Conservation (phyloP, 306 rosid genomes). For the Medicago lupulina region DNA sequence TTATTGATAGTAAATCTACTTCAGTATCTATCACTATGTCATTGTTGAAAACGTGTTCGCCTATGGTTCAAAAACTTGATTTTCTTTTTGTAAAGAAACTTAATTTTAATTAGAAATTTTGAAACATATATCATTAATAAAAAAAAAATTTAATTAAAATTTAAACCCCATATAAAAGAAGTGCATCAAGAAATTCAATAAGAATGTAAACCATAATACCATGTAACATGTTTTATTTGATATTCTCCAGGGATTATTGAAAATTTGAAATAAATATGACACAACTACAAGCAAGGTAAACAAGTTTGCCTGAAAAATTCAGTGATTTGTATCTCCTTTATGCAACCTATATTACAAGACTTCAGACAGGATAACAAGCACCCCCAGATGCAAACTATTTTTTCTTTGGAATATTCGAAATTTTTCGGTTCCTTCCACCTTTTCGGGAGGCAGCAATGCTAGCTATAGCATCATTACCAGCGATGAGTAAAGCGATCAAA, state of each 20-base stretch:
- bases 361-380: conserved; percentile 22
- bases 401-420: conserved; percentile 2
- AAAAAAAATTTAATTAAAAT: too few relatives aligned
- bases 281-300: conserved; percentile 6
- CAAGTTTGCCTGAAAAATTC: neutral
- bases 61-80: too few relatives aligned
- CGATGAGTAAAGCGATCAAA: conserved; percentile 51
- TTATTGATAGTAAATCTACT: too few relatives aligned
- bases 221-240: too few relatives aligned
- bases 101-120: too few relatives aligned
- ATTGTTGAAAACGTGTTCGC: too few relatives aligned
- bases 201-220: neutral
- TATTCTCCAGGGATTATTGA: neutral
- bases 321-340: neutral
- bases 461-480: conserved; percentile 50
- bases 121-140: too few relatives aligned
- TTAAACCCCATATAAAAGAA: too few relatives aligned
- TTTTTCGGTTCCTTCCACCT: conserved; percentile 62
- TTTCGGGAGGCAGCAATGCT: conserved; percentile 61
- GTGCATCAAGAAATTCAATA: neutral
- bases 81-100: too few relatives aligned
- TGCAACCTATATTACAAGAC: neutral
- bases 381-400: too few relatives aligned
- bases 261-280: conserved; percentile 2
- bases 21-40: too few relatives aligned